Conservation (phyloP, 2,329 filamentous ascomycete genomes). For the Clonostachys sp. region DNA sequence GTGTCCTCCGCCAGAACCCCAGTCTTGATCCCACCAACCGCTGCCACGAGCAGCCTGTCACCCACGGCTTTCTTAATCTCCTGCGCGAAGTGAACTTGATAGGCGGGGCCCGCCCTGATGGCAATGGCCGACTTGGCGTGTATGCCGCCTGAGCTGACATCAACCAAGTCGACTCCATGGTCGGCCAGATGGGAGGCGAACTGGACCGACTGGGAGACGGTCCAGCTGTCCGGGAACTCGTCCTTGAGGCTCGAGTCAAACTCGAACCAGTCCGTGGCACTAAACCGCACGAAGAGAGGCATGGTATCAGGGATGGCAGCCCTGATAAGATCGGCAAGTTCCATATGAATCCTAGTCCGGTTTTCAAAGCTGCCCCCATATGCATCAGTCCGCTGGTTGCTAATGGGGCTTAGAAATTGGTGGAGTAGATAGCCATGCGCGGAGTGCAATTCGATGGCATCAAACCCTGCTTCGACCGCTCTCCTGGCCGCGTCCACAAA, state of each 20-base stretch:
- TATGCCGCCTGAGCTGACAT: conserved; percentile 76
- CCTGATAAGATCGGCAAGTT: conserved; percentile 46
- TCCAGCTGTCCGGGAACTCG: conserved; percentile 52
- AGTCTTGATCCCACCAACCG: conserved; percentile 34
- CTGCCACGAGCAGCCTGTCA: conserved; percentile 50
- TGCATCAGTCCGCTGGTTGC: conserved; percentile 26
- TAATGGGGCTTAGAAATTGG: conserved; percentile 28
- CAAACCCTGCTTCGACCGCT: conserved; percentile 49
- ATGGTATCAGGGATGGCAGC: conserved; percentile 45
- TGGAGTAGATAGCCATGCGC: conserved; percentile 33
- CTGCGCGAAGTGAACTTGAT: conserved; percentile 71
- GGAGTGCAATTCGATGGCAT: conserved; percentile 33
- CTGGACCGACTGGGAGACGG: conserved; percentile 47
- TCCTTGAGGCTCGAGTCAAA: conserved; percentile 34
- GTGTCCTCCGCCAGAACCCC: conserved; percentile 30
- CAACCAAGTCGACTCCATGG: conserved; percentile 75
- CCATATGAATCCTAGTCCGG: conserved; percentile 53
- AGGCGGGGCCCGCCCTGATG: conserved; percentile 54
- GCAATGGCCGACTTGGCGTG: conserved; percentile 56
- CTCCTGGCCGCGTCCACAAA: conserved; percentile 42
- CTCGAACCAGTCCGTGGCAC: conserved; percentile 60
- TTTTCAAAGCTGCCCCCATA: conserved; percentile 53
- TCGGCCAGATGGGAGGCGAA: conserved; percentile 54
- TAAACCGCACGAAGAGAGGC: conserved; percentile 56
- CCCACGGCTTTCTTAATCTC: conserved; percentile 66